Evolutionary conservation across 176 grass and related monocot species (phyloP), one percentile per base, ranked within the genome.

Genomic region (Aegilops longissima): DNA sequence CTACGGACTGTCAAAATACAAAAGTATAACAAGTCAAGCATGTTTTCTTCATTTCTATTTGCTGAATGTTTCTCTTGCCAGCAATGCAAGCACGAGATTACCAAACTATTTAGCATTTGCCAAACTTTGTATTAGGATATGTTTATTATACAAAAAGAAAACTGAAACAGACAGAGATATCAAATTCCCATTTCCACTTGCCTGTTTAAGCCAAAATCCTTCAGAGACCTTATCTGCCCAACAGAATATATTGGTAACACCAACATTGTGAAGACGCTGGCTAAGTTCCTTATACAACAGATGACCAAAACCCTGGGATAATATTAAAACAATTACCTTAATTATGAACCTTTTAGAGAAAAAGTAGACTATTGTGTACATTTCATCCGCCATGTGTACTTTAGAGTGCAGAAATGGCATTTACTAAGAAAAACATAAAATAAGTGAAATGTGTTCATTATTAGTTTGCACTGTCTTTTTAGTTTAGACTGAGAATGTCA

Each of bases 131-230:
- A 63, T 49, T 84, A 83, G 61, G 34, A 58, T 73, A 47, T 45
- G 29, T 73, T 73, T 5, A 84, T 84, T 78, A 83, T 72, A 40
- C 4, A 73, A 47, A 47, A 66, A 56, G 77, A 29, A 62, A 29
- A 38, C 16, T 10, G 23, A 45, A 38, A 56, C 30, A 17, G 9
- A 56, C 17, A 17, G 16, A 11, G 9, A 65, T 77, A 25, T 24
- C 5, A 62, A 45, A 52, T 70, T 74, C 73, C 5, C 51, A 77
- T 66, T 31, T 80, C 76, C 10, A 84, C 87, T 79, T 95, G 89
- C 95, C 91, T 97, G 93, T 90, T 97, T 97, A 84, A 93, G 80
- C 95, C 95, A 97, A 95, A 97, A 97, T 67, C 87, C 91, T 93
- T 93, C 89, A 13, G 95, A 97, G 25, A 86, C 83, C 52, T 88